Percentiles rank a stretch among this genome's conserved stretches.
phyloP scores from a whole-genome alignment of 2,329 filamentous ascomycete genomes.

The Fusarium compactum region DNA sequence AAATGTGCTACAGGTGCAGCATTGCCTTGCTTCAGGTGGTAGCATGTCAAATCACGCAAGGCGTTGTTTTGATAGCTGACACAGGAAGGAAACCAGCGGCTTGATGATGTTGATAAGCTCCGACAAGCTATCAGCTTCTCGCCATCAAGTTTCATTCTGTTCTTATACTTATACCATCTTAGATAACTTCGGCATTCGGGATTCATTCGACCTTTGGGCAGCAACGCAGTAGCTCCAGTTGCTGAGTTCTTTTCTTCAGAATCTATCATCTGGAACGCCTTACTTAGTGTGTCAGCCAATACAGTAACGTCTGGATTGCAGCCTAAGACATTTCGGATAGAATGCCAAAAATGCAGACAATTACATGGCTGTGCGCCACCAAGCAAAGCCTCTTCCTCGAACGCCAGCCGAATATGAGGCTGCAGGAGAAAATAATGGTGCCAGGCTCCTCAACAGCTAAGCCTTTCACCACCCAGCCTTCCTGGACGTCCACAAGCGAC shows the following conservation, averaged over 20 bases:
- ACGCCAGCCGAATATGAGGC: slow-evolving; percentile 18
- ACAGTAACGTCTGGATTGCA: no score
- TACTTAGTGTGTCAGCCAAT: no score
- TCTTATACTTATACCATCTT: slow-evolving; percentile 19
- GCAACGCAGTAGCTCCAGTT: slow-evolving; percentile 27
- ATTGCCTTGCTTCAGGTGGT: not conserved
- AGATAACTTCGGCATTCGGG: not conserved
- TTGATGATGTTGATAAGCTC: not conserved
- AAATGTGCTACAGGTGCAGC: slow-evolving; percentile 26
- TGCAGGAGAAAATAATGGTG: slow-evolving; percentile 8
- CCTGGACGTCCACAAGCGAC: not conserved
- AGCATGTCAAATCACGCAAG: not conserved
- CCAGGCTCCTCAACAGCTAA: not conserved
- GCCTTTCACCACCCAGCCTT: not conserved
- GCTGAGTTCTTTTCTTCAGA: not conserved
- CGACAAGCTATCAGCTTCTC: not conserved
- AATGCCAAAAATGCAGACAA: not conserved
- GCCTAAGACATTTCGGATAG: not conserved
- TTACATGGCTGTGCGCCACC: slow-evolving; percentile 5
- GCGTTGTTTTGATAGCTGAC: not conserved
- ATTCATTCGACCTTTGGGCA: slow-evolving; percentile 26
- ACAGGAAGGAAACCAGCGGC: not conserved
- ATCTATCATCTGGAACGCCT: slow-evolving; percentile 15
- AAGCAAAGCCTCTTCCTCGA: not conserved
- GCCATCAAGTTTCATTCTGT: slow-evolving; percentile 1